Conservation (phyloP, 108 stramenopile species). For the Fragilaria crotonensis region DNA sequence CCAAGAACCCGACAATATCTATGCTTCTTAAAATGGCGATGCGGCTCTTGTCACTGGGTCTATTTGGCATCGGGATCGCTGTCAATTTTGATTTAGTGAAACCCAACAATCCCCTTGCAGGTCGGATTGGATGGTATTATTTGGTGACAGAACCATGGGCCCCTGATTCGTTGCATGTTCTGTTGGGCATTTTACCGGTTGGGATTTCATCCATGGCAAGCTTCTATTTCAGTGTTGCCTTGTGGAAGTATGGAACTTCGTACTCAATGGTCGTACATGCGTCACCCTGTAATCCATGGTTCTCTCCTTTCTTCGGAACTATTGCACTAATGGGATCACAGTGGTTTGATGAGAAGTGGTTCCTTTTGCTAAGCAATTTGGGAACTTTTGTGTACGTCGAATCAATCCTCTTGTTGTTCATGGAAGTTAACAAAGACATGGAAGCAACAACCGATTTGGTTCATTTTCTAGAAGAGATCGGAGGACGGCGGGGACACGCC, state of each 20-base stretch:
- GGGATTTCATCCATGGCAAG: background rate
- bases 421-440: background rate
- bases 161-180: background rate
- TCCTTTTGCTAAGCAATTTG: background rate
- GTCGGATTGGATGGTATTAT: background rate
- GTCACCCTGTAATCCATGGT: constrained; percentile 6
- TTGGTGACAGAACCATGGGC: background rate
- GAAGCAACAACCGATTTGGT: constrained; percentile 2
- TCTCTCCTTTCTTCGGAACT: constrained; percentile 7
- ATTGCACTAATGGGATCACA: constrained; percentile 4
- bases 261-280: constrained; percentile 7
- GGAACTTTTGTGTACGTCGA: constrained; percentile 1
- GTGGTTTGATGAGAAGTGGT: background rate
- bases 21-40: constrained; percentile 1
- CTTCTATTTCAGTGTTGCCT: background rate
- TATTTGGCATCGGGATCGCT: background rate
- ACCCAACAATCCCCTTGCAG: background rate
- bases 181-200: background rate
- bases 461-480: background rate
- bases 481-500: background rate
- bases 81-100: background rate
- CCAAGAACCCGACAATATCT: background rate
- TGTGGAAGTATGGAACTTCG: constrained; percentile 9
- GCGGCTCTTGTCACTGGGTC: background rate
- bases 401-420: background rate